Base-by-base conservation (phyloP, 768 basidiomycete genomes). In the Lentinula lateritia region DNA sequence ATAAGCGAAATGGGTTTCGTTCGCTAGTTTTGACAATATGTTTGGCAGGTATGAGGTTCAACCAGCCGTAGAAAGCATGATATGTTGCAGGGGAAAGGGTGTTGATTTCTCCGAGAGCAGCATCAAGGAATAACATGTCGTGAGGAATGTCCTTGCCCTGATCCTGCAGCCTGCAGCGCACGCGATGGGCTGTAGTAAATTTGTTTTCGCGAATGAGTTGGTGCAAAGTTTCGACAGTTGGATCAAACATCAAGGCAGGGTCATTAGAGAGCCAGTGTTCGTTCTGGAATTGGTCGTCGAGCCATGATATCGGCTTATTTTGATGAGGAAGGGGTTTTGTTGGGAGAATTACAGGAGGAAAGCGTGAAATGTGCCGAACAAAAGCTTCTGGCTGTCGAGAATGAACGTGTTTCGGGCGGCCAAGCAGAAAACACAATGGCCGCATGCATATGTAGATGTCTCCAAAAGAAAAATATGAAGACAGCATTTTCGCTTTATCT, bases 71-170 rank as follows among this genome's bases (percentile, higher is more conserved):
- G 35, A 59, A 50, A 5, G 43, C 58, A n/a, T 46, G 28, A 48
- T 38, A 18, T 16, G 58, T 59, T 16, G 10, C 58, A 35, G 43
- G 23, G 13, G 58, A 59, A 36, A 59, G 58, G 7, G 58, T 59
- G 45, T 59, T 50, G 18, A 59, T 18, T 59, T 59, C 45, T 36
- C 45, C 58, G n/a, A 59, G 38, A 46, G 58, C 58, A 16, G 58
- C 58, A 36, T 46, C 48, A 32, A 59, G 34, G 18, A 59, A 59
- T 36, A 59, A 20, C 38, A 59, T 59, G 38, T 59, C 32, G 18
- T 50, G 43, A 16, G 58, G 58, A 38, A 59, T 59, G 32, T 59
- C 45, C 9, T 18, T 16, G 8, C 58, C 58, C 46, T 48, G 43
- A 39, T 59, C 45, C 38, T 59, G 45, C 5, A 59, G 45, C 32